Base-by-base conservation (phyloP, 306 rosid species). In the Cyamopsis tetragonoloba region DNA sequence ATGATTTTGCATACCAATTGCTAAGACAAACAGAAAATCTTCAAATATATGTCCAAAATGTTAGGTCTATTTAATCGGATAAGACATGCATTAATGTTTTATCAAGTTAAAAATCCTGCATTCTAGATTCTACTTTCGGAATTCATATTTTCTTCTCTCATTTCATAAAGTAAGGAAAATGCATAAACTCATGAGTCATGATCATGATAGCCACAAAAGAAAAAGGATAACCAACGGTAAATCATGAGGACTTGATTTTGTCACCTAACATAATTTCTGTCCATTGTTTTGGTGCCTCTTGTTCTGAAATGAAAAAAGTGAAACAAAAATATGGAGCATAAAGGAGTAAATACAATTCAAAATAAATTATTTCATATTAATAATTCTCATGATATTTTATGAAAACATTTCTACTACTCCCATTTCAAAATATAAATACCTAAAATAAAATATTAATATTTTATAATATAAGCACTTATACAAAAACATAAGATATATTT, bases 101-200 rank as follows among this genome's bases (percentile, higher is more conserved):
- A 1, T 24, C 3, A 65, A 12, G 51, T 7, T 18, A 11, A 12
- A 10, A 11, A 20, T 2, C 47, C 15, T 0, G 2, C 4, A 24
- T 68, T 68, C 73, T 68, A 37, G 73, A 57, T 20, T 13, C 47
- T 43, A 20, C 57, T 14, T 35, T 51, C 2, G 3, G 13, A 37
- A 31, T 31, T 50, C 13, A 8, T 13, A 47, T 53, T 51, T 53
- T 15, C 6, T 49, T 27, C 49, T 3, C 10, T 20, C 20, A 20
- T 49, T 64, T 47, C 18, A 10, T 4, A 64, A 23, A 27, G 11
- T 0, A 31, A 19, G 8, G 24, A 10, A 32, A 32, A 34, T 19
- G 13, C 27, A 27, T 15, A 5, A 22, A 42, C 15, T 24, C 14
- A n/a, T n/a, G n/a, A n/a, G n/a, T n/a, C 4, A 3, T 28, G 39